Conservation (phyloP, 176 grass and related monocot genomes). For the Musa schizocarpa region DNA sequence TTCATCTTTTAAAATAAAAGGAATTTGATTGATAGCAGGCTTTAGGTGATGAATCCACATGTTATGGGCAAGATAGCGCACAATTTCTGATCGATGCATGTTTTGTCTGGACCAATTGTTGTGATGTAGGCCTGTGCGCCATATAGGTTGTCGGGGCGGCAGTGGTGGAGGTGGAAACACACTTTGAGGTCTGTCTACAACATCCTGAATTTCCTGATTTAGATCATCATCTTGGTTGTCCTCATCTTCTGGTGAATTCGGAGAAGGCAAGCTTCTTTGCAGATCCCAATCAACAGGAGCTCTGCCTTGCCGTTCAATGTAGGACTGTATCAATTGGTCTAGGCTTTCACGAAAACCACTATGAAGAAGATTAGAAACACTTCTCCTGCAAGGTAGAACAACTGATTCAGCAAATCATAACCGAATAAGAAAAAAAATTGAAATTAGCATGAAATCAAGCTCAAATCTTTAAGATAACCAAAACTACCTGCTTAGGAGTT, state of each 20-base stretch:
- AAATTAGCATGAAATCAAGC: constrained; percentile 9
- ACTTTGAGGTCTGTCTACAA: constrained; percentile 33
- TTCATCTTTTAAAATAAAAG: not conserved
- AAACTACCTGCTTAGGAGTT: constrained; percentile 78
- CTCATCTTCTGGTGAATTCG: constrained; percentile 28
- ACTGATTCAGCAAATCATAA: not conserved
- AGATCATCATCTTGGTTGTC: constrained; percentile 24
- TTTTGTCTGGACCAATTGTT: constrained; percentile 73
- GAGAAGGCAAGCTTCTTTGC: constrained; percentile 36
- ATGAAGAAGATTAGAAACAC: constrained; percentile 91
- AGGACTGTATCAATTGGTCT: constrained; percentile 76
- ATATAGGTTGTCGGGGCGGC: constrained; percentile 63
- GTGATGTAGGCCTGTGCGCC: constrained; percentile 64
- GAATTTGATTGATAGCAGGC: not conserved
- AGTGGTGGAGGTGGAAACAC: constrained; percentile 72
- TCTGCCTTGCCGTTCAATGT: constrained; percentile 67
- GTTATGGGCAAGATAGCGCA: constrained; percentile 37
- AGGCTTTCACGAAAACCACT: constrained; percentile 88
- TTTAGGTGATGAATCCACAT: not conserved
- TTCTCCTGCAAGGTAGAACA: constrained; percentile 51
- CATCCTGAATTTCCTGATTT: constrained; percentile 30
- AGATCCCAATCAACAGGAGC: constrained; percentile 61
- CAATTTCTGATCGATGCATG: constrained; percentile 81
- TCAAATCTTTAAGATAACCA: constrained; percentile 6
- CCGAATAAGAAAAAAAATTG: not conserved